Base-by-base conservation (phyloP, 768 basidiomycete species). In the Collybia mongolica region DNA sequence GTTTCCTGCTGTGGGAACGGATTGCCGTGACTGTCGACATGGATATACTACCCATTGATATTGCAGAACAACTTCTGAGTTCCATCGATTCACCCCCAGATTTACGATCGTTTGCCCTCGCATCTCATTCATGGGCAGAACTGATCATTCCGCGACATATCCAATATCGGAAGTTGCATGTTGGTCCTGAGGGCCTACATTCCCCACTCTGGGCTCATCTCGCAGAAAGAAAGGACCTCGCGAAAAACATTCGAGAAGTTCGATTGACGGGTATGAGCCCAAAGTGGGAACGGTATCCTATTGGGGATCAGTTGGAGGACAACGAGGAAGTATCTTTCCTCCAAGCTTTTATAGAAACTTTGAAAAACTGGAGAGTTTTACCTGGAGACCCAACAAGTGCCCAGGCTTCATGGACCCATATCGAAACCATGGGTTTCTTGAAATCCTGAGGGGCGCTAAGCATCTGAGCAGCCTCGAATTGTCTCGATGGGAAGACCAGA, bases 211-310 rank as follows among this genome's bases (percentile, higher is more conserved):
- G 32, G 32, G 11, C 5, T 12, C 28, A 44, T 23, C 43, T 44
- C 35, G 24, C 43, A 6, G 6, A 29, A 8, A 28, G 43, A 3
- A 44, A 44, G 43, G 43, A 44, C n/a, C 43, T 44, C 6, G 43
- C 43, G 20, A 44, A 32, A 44, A 44, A 44, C 19, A 44, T 44
- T 19, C 43, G 43, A 19, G 24, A 44, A 26, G 42, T 44, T 4
- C 42, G 24, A 8, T 15, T 44, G 5, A 23, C 29, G 4, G 8
- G 15, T 17, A 28, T 20, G 14, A 4, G 15, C 7, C 42, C 20
- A 26, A 29, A 44, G n/a, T 15, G 23, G 24, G 24, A 17, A 23
- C 42, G 42, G 24, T 26, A 28, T 28, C 42, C 42, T 28, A 44
- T 44, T 44, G 26, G 9, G 9, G 9, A 9, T 14, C 24, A 14